Conservation (phyloP, 129 eudicot genomes). For the Scalesia atractyloides region DNA sequence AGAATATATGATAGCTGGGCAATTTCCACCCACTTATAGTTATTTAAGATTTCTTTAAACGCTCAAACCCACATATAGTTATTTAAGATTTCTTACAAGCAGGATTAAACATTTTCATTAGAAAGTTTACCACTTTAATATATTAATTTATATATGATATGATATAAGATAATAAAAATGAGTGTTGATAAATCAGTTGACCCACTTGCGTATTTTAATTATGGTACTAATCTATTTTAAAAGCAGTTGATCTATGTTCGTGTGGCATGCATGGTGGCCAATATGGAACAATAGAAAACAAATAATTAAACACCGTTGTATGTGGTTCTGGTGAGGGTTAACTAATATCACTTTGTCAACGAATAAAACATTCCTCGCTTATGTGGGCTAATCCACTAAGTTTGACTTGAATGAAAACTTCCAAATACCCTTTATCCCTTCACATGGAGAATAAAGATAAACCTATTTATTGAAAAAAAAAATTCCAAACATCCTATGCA, state of each 20-base stretch:
- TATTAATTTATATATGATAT: too few species aligned
- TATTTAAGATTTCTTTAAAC: too few species aligned
- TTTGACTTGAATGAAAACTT: neutral
- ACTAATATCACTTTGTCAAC: neutral
- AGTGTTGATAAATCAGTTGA: too few species aligned
- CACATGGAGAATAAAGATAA: neutral
- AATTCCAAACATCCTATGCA: too few species aligned
- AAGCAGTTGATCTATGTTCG: neutral
- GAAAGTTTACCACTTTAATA: too few species aligned
- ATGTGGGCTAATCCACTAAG: constrained; percentile 1
- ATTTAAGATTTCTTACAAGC: too few species aligned
- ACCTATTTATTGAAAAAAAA: neutral
- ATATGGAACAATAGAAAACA: neutral
- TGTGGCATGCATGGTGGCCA: neutral
- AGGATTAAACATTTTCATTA: too few species aligned
- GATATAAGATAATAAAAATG: too few species aligned
- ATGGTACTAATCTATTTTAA: neutral
- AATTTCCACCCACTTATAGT: too few species aligned
- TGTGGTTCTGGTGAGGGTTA: neutral
- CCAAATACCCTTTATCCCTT: neutral
- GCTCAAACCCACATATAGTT: too few species aligned
- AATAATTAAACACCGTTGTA: neutral
- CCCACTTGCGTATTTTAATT: too few species aligned
- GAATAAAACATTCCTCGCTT: neutral
- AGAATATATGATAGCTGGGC: too few species aligned